Evolutionary conservation across 2,329 filamentous ascomycete genomes (phyloP).

Genomic region (Gremmenia infestans): DNA sequence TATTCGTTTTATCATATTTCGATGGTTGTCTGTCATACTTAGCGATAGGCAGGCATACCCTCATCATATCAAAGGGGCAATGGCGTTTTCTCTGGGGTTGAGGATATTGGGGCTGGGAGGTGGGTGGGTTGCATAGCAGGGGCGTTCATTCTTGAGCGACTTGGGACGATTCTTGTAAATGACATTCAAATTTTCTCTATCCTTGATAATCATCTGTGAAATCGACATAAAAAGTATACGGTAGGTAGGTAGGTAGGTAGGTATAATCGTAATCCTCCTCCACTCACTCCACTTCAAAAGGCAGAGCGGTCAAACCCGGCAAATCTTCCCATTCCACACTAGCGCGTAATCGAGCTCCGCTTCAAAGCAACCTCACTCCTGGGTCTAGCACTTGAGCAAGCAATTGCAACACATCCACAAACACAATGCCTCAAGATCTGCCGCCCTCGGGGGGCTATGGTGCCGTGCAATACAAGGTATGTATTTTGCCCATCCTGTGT

Average conservation of each 20-base stretch:
- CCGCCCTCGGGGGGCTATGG: slow-evolving; percentile 92
- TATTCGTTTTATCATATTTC: not conserved
- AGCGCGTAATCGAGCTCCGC: not conserved
- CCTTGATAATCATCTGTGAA: no score
- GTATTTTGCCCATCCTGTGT: slow-evolving; percentile 26
- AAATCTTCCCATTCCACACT: not conserved
- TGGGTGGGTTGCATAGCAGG: slow-evolving; percentile 4
- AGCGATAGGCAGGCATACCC: not conserved
- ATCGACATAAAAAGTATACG: no score
- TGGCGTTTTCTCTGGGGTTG: not conserved
- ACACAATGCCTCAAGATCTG: slow-evolving; percentile 93
- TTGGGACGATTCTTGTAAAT: not conserved
- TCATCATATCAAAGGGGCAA: not conserved
- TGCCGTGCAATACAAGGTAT: slow-evolving; percentile 93
- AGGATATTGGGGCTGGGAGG: not conserved
- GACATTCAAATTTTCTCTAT: no score
- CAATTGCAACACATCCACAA: slow-evolving; percentile 2
- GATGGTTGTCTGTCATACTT: not conserved
- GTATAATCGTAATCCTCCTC: no score
- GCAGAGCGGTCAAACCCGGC: not conserved
- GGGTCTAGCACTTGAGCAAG: not conserved
- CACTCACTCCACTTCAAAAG: not conserved
- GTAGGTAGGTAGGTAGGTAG: no score
- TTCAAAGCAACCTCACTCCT: not conserved
- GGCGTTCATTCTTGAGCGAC: not conserved